Percentiles rank a stretch among this genome's conserved stretches.
phyloP scores from a whole-genome alignment of 768 basidiomycete species.

The Polyporus arcularius region DNA sequence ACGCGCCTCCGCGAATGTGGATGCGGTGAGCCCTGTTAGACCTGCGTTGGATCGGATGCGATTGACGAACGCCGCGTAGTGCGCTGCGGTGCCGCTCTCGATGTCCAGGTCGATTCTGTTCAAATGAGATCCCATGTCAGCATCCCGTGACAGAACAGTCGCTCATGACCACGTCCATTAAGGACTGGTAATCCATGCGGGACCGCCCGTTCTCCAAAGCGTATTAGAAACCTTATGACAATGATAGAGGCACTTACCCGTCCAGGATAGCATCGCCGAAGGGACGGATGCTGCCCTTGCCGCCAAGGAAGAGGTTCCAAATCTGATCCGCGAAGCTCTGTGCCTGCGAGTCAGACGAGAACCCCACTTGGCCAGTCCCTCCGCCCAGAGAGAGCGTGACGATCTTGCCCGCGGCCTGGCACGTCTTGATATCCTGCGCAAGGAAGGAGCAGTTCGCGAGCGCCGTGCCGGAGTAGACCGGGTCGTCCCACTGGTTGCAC shows the following conservation, averaged over 20 bases:
- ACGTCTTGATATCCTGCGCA: constrained; percentile 59
- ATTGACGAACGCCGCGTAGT: constrained; percentile 42
- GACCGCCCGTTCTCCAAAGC: no score
- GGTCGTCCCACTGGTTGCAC: constrained; percentile 56
- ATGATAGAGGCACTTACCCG: constrained; percentile 44
- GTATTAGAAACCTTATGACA: neutral
- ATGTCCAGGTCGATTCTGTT: constrained; percentile 68
- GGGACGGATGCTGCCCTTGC: constrained; percentile 60
- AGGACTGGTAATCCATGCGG: no score
- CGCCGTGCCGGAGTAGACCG: constrained; percentile 59
- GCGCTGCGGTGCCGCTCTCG: constrained; percentile 53
- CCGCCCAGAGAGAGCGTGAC: constrained; percentile 40
- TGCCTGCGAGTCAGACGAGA: constrained; percentile 59
- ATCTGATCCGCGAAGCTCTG: constrained; percentile 61
- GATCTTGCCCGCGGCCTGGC: constrained; percentile 48
- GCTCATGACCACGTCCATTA: no score
- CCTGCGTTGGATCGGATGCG: constrained; percentile 51
- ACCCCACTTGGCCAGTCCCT: constrained; percentile 64
- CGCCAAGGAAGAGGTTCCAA: constrained; percentile 74
- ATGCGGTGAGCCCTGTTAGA: constrained; percentile 35
- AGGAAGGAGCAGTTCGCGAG: constrained; percentile 63
- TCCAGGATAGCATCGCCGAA: constrained; percentile 73
- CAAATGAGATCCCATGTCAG: neutral
- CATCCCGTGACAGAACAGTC: neutral
- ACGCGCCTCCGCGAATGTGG: constrained; percentile 43